Base-by-base conservation (phyloP, 768 basidiomycete genomes). In the Trametes coccinea region DNA sequence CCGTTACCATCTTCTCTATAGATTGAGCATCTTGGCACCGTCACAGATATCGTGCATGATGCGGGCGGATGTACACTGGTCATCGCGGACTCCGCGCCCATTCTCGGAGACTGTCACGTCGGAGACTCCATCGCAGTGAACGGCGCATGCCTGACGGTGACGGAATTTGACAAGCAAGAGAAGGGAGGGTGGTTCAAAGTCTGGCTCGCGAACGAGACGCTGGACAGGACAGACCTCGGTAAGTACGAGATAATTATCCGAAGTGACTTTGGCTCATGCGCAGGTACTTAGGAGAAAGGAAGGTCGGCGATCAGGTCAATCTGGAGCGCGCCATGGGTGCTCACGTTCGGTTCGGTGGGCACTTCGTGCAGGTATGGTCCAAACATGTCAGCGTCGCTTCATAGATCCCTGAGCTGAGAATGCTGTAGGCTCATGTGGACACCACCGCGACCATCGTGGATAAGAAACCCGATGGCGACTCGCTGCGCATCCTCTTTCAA, bases 131-230 rank as follows among this genome's bases (percentile, higher is more conserved):
- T 96, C 56, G 90, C 91, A 44, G 89, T 94, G 65, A 82, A 82
- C 56, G 83, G 85, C 9, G 83, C 83, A 37, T 98, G 97, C 72
- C 72, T 99, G 71, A 98, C 97, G 0, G 96, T 96, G 46, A 95
- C 89, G 2, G 86, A 85, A 68, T 98, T 96, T 69, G 81, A 90
- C 69, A 74, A 79, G 63, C 76, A 75, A 34, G 77, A 80, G 44
- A 67, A 81, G 2, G 87, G 85, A 0, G 92, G 92, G 5, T 90
- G 85, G 83, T 98, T 99, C 80, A 91, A 85, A 70, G 93, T 98
- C 49, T 96, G 95, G 82, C 78, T 99, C 50, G 95, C 96, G 47
- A 95, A 96, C 67, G 97, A 99, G 79, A 98, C 97, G 13, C 76
- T 99, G 61, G 81, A 85, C 55, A 80, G 93, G 73, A 98, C 95